Percentiles rank a stretch among this genome's conserved stretches.
Conservation (phyloP, 768 basidiomycete species). For the Rubroboletus pulcherrimus region DNA sequence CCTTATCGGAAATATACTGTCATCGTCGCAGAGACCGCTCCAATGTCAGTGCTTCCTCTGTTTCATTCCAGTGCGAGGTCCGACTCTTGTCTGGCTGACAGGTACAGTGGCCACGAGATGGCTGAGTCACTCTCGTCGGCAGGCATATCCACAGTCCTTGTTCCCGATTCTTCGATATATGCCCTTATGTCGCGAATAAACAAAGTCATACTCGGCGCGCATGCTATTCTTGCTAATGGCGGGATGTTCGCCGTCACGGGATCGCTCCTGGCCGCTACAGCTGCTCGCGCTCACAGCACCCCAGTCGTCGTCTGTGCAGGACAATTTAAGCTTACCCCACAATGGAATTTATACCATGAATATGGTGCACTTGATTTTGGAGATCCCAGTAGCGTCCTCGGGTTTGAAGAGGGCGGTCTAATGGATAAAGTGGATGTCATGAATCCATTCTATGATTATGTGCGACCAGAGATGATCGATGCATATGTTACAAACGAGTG, state of each 20-base stretch:
- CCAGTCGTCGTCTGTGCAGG: conserved; percentile 93
- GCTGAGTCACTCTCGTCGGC: conserved; percentile 74
- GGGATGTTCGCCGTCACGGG: conserved; percentile 91
- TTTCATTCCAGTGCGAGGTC: conserved; percentile 1
- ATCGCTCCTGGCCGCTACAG: conserved; percentile 78
- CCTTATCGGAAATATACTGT: conserved; percentile 92
- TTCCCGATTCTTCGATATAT: conserved; percentile 94
- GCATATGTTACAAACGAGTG: conserved; percentile 97
- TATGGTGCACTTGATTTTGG: conserved; percentile 83
- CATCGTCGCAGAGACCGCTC: conserved; percentile 93
- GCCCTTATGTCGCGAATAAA: conserved; percentile 96
- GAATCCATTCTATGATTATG: conserved; percentile 97
- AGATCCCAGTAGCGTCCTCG: conserved; percentile 59
- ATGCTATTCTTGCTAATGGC: conserved; percentile 95
- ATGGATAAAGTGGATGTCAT: conserved; percentile 89
- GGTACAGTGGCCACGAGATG: conserved; percentile 83
- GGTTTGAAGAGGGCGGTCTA: conserved; percentile 73
- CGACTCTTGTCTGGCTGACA: conserved; percentile 28
- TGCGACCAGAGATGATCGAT: conserved; percentile 87
- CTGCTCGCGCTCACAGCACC: conserved; percentile 85
- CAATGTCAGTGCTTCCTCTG: conserved; percentile 57
- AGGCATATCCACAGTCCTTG: conserved; percentile 89
- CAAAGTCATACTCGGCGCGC: conserved; percentile 93
- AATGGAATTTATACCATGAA: conserved; percentile 86
- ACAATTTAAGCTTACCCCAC: conserved; percentile 93